These are phyloP conservation scores for Eucalyptus grandis DNA, from an alignment of 345 rosid genomes.

Conservation along the genomic window DNA sequence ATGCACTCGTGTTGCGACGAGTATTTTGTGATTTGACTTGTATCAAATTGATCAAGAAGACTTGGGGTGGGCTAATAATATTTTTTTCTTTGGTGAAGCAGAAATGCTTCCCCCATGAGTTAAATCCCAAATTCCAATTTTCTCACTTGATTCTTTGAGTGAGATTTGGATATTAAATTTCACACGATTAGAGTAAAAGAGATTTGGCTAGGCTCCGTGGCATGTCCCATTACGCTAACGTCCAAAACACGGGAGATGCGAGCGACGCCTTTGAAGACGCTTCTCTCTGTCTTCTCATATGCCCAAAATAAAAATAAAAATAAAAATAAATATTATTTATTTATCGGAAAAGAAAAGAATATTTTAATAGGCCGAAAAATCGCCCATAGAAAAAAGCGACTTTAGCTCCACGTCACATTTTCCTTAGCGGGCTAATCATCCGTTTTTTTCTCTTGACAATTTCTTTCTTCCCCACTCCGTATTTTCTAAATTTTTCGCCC, in stretches of 20 bases:
- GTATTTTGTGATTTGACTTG: fast-evolving
- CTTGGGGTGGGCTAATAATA: fast-evolving
- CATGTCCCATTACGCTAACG: background rate
- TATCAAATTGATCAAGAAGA: background rate
- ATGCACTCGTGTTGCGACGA: fast-evolving
- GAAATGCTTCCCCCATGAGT: fast-evolving
- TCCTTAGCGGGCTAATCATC: background rate
- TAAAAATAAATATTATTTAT: no score
- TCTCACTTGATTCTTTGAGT: background rate
- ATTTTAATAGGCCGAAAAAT: background rate
- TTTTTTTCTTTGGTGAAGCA: background rate
- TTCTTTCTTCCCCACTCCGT: background rate
- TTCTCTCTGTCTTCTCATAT: background rate
- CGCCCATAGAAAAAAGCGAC: background rate
- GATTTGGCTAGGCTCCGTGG: background rate
- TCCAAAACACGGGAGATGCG: background rate
- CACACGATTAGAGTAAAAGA: background rate
- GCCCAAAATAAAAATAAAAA: no score
- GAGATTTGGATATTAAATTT: background rate
- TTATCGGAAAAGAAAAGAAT: background rate
- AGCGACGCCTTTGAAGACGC: background rate
- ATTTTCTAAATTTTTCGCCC: background rate
- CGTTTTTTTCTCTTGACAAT: background rate
- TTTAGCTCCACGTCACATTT: background rate
- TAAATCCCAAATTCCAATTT: background rate